phyloP scores from a whole-genome alignment of 208 protist genomes.

The Trypanosoma boissoni region DNA sequence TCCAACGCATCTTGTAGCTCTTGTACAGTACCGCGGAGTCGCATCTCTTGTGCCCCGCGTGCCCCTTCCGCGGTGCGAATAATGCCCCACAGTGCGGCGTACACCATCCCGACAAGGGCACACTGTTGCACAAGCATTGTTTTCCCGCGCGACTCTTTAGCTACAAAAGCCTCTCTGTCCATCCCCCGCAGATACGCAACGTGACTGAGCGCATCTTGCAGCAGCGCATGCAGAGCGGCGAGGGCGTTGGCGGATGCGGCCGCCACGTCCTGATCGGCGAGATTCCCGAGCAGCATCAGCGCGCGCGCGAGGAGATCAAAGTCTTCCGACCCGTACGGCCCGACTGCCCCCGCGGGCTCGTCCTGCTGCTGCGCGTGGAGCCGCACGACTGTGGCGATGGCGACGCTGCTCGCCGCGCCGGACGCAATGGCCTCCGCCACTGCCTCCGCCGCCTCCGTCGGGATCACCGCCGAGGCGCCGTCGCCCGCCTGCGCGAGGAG shows the following conservation, averaged over 20 bases:
- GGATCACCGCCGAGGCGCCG: conserved; percentile 27
- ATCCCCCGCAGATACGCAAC: too few species aligned
- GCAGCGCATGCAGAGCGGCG: conserved; percentile 56
- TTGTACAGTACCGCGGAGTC: conserved; percentile 32
- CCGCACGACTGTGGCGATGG: conserved; percentile 59
- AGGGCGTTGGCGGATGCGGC: conserved; percentile 64
- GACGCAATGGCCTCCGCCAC: conserved; percentile 52
- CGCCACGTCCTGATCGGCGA: conserved; percentile 45
- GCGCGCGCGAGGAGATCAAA: conserved; percentile 57
- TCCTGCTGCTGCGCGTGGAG: conserved; percentile 40
- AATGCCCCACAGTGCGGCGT: conserved; percentile 62
- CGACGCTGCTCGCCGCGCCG: conserved; percentile 53
- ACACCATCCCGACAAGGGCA: conserved; percentile 55
- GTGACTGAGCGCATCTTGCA: too few species aligned
- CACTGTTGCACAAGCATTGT: conserved; percentile 51
- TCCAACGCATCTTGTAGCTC: conserved; percentile 35
- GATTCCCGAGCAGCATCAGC: conserved; percentile 40
- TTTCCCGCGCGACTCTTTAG: background rate
- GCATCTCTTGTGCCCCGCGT: conserved; percentile 37
- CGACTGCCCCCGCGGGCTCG: too few species aligned
- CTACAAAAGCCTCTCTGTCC: too few species aligned
- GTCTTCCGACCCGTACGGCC: conserved; percentile 23
- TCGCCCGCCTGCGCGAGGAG: background rate
- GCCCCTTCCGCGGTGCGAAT: conserved; percentile 48
- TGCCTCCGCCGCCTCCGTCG: conserved; percentile 46